Base-by-base conservation (phyloP, 768 basidiomycete species). In the Termitomyces sp. region DNA sequence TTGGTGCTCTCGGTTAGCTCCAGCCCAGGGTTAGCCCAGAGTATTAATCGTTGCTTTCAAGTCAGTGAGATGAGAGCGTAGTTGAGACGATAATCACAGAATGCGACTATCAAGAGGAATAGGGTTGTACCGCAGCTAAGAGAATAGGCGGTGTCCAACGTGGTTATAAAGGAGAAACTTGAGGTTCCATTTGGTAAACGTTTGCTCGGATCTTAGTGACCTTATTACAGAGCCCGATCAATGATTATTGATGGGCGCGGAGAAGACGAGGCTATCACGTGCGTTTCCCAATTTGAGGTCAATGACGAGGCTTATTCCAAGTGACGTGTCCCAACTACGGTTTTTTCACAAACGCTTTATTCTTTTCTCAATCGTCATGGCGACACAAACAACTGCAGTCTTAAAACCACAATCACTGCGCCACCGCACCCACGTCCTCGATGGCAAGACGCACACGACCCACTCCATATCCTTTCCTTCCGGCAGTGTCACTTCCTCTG, bases 361-460 rank as follows among this genome's bases (percentile, higher is more conserved):
- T 20, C n/a, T 40, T 40, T 5, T 36, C 6, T 48, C 36, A 10
- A n/a, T 13, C 35, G n/a, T 26, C 51, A 59, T 60, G 61, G 45
- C 54, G 4, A 57, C 53, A 14, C 51, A 58, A 22, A 57, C 51
- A 6, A 56, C 58, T 6, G 43, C 62, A 7, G 28, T 49, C 3
- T 13, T 51, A 6, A 35, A 57, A 28, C 30, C 6, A 18, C 20
- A 22, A 6, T 57, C 65, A 45, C 63, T 73, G 38, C 65, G 72
- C 48, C 68, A 66, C 28, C 56, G 72, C 40, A 61, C 64, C 48
- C 60, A 69, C 26, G 57, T 66, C 24, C 65, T 73, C 10, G 65
- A 71, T 40, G 58, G 65, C n/a, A 56, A 44, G 26, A 33, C 51
- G 13, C 54, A 45, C 36, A 49, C 47, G 5, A 60, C 54, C 22